Base-by-base conservation (phyloP, 495 filamentous ascomycete species). In the Aspergillus haitiensis region DNA sequence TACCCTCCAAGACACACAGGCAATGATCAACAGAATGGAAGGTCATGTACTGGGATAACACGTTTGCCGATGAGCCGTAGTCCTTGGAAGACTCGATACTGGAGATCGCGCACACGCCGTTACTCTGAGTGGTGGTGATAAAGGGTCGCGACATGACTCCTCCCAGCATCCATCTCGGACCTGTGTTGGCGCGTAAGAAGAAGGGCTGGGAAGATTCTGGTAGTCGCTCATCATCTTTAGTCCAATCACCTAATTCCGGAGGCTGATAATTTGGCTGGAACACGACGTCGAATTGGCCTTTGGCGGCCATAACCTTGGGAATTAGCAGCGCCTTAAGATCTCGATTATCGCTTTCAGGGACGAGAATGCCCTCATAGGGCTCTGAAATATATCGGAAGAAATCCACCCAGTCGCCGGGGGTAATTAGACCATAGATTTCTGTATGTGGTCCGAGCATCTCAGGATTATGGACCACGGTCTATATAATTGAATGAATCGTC, bases 351-450 rank as follows among this genome's bases (percentile, higher is more conserved):
- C 53, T 64, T 45, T 78, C 77, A 10, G 82, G 81, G 37, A 79
- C 77, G 34, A 83, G 68, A 52, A 82, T 60, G 16, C 81, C 75
- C n/a, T 71, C 71, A 56, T 75, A 82, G 18, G 75, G 71, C 64
- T 81, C 78, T 31, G 74, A 75, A 45, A 81, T 71, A 58, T 79
- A 70, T 45, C 78, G 76, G 70, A 81, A 81, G 66, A 81, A 79
- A 52, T 81, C 78, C 11, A 78, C 73, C 78, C 76, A 81, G 64
- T 78, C 78, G n/a, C 78, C 77, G n/a, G 78, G 78, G 4, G 75
- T 77, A 35, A 80, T 73, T 8, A 81, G 54, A 40, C 77, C 77
- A 47, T 72, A 71, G 48, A 72, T 70, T 47, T 80, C 77, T 12
- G 77, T 77, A 56, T 80, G 75, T 0, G 71, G 70, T 8, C 73